Evolutionary conservation across 345 rosid genomes (phyloP), one percentile per base, ranked within the genome.

Genomic region (Cochlearia excelsa): DNA sequence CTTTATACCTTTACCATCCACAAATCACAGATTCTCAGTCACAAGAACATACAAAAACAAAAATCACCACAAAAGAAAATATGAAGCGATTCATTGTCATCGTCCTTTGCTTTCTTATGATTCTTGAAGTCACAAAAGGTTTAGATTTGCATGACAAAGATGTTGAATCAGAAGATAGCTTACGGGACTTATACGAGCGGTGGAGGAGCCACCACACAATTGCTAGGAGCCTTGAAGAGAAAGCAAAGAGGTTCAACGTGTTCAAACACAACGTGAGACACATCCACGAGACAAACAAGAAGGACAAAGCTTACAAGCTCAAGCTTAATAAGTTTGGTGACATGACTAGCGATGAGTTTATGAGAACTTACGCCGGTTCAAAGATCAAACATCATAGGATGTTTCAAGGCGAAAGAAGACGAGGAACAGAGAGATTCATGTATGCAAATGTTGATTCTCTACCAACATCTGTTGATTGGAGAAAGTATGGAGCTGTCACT

Each of bases 201-300:
- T 86, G 96, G 96, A 82, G 90, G 72, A 83, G 85, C 68, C 90
- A 91, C 63, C 93, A 91, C 78, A 81, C 87, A 7, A 80, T 84
- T 39, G 72, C 90, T 3, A 75, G 75, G 74, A 78, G 77, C 59
- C 81, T 86, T 8, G 69, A 78, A 6, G 96, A 86, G 76, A 88
- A 88, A 57, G 65, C 67, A 28, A 77, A 61, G 67, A 78, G 90
- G 23, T 84, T 88, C 70, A 86, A 84, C 41, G 98, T 86, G 72
- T 88, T 92, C 71, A 83, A 75, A 72, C 80, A 78, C 27, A 92
- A 92, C 70, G 87, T 78, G 8, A 66, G 70, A 73, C 93, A 86
- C 53, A 82, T 92, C 26, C 93, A 86, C 53, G 60, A 69, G 66
- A 79, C 87, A 1, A 92, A 88, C 83, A 78, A 74, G 64, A 59